Percentiles rank a stretch among this genome's conserved stretches.
phyloP scores from a whole-genome alignment of 2,329 filamentous ascomycete species.

The Fusarium burgessii region DNA sequence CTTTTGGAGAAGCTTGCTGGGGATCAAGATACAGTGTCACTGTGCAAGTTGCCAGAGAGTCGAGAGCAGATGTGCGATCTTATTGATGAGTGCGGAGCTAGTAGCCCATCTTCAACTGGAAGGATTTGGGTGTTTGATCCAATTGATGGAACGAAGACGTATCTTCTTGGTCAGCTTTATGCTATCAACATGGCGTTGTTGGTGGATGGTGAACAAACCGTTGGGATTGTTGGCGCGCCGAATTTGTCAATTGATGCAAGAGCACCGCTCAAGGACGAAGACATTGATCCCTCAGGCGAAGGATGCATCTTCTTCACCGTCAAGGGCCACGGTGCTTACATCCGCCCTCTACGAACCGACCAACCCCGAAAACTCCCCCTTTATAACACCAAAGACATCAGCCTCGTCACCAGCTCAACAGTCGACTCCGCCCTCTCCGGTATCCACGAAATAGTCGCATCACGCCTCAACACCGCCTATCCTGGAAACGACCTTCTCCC shows the following conservation, averaged over 20 bases:
- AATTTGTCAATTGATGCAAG: slow-evolving; percentile 56
- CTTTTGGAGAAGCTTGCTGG: slow-evolving; percentile 53
- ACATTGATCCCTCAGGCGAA: slow-evolving; percentile 56
- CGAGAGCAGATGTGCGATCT: slow-evolving; percentile 63
- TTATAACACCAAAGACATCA: slow-evolving; percentile 48
- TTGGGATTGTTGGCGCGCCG: slow-evolving; percentile 63
- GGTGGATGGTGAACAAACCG: slow-evolving; percentile 61
- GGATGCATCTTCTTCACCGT: slow-evolving; percentile 66
- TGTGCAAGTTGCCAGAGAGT: slow-evolving; percentile 52
- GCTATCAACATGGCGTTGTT: slow-evolving; percentile 69
- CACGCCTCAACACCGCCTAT: slow-evolving; percentile 55
- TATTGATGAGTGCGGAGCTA: slow-evolving; percentile 64
- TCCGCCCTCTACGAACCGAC: slow-evolving; percentile 54
- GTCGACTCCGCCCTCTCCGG: slow-evolving; percentile 62
- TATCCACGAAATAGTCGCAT: slow-evolving; percentile 60
- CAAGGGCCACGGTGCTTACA: slow-evolving; percentile 60
- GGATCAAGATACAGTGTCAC: slow-evolving; percentile 42
- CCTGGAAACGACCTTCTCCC: slow-evolving; percentile 66
- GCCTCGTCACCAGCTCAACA: slow-evolving; percentile 61
- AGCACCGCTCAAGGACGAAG: slow-evolving; percentile 57
- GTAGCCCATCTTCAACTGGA: slow-evolving; percentile 52
- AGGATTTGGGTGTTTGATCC: slow-evolving; percentile 71
- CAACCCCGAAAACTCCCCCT: slow-evolving; percentile 51
- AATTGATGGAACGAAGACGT: slow-evolving; percentile 71
- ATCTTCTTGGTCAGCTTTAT: slow-evolving; percentile 65